Percentiles rank a stretch among this genome's conserved stretches.
phyloP scores from a whole-genome alignment of 345 rosid genomes.

The Eucalyptus tenuipes region DNA sequence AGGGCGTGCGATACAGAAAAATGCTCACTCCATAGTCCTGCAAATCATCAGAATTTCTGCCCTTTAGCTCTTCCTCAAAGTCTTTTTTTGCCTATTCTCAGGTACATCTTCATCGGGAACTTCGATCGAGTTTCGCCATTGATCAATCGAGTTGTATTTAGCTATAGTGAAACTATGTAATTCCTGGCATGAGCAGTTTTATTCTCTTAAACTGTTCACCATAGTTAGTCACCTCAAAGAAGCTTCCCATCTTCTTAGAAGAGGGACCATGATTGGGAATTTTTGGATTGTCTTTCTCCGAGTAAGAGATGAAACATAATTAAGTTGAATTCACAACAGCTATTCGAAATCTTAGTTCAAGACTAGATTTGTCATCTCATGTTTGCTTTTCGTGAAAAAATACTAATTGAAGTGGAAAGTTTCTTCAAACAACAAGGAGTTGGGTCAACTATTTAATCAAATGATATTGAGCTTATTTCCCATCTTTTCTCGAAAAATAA shows the following conservation, averaged over 20 bases:
- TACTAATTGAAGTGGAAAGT: not conserved
- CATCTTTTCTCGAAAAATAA: too few relatives aligned
- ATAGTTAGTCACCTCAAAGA: not conserved
- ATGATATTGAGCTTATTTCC: not conserved
- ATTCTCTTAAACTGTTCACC: not conserved
- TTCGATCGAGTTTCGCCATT: not conserved
- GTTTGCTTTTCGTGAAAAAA: not conserved
- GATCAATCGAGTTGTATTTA: not conserved
- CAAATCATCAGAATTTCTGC: not conserved
- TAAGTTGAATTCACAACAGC: not conserved
- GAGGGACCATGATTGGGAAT: too few relatives aligned
- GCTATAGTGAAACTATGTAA: not conserved
- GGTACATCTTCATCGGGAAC: not conserved
- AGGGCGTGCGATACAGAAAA: constrained; percentile 67
- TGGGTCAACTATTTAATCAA: not conserved
- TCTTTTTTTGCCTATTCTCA: not conserved
- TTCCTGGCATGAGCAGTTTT: not conserved
- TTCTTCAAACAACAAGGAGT: not conserved
- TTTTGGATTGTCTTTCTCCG: not conserved
- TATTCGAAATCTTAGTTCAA: not conserved
- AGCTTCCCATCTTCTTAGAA: not conserved
- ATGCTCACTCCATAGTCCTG: constrained; percentile 69
- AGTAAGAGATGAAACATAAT: not conserved
- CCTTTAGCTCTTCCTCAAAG: not conserved
- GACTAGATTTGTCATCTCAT: not conserved